phyloP scores from a whole-genome alignment of 305 asterid genomes.

The Solanum hybrid region DNA sequence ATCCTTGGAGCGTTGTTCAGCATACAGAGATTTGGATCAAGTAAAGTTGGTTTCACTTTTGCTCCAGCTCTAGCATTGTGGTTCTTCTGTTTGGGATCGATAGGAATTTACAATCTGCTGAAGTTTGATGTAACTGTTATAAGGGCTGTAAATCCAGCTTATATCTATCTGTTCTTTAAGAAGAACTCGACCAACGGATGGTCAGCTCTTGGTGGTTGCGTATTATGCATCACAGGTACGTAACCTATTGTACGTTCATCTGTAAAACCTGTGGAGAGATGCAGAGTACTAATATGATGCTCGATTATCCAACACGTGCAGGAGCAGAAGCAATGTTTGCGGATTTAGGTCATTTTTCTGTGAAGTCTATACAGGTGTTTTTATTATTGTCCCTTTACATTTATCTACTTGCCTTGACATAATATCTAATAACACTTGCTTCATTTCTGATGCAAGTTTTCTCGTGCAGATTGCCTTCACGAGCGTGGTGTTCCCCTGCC shows the following conservation, averaged over 20 bases:
- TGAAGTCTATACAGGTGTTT: conserved; percentile 82
- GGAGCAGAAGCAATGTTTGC: conserved; percentile 99
- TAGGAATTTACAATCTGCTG: conserved; percentile 75
- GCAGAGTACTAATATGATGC: neutral
- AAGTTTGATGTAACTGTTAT: conserved; percentile 55
- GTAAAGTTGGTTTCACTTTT: conserved; percentile 78
- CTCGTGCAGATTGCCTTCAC: conserved; percentile 77
- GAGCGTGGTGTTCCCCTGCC: conserved; percentile 80
- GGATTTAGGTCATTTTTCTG: conserved; percentile 91
- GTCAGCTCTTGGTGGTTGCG: conserved; percentile 98
- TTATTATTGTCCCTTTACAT: neutral
- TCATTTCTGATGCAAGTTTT: conserved; percentile 1
- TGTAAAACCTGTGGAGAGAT: neutral
- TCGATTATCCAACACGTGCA: conserved; percentile 13
- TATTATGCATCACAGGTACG: conserved; percentile 89
- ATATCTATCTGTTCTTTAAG: conserved; percentile 74
- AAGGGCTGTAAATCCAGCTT: conserved; percentile 75
- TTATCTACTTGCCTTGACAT: neutral
- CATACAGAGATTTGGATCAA: conserved; percentile 82
- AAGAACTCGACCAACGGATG: conserved; percentile 59
- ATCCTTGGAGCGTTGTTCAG: conserved; percentile 76
- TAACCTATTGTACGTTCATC: neutral
- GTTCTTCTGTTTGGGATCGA: conserved; percentile 78
- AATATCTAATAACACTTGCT: neutral
- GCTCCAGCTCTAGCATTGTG: conserved; percentile 95